Conservation (phyloP, 768 basidiomycete genomes). For the Tricholomella constricta region DNA sequence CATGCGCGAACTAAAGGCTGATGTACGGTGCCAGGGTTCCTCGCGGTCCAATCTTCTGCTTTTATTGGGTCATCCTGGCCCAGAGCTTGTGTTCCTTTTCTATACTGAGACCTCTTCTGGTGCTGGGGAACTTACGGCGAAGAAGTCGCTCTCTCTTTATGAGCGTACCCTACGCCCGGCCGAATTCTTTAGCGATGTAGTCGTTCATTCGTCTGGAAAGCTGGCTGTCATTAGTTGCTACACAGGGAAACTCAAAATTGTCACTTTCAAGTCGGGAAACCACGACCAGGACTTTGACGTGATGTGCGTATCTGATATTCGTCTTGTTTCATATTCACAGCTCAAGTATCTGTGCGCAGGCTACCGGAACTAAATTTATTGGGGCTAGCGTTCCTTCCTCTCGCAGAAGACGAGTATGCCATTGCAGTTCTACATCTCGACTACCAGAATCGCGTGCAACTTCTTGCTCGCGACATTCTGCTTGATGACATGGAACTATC, state of each 20-base stretch:
- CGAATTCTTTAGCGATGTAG: constrained; percentile 71
- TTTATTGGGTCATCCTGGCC: constrained; percentile 76
- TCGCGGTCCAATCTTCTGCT: constrained; percentile 57
- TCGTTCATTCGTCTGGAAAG: constrained; percentile 65
- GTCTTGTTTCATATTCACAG: neutral
- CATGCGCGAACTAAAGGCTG: constrained; percentile 17
- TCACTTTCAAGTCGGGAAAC: constrained; percentile 56
- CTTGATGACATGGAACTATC: constrained; percentile 54
- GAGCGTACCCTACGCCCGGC: constrained; percentile 60
- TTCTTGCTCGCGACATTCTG: constrained; percentile 59
- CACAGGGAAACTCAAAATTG: constrained; percentile 66
- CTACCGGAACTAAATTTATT: constrained; percentile 70
- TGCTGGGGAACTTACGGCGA: constrained; percentile 38
- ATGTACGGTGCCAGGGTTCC: constrained; percentile 28
- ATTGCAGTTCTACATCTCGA: constrained; percentile 74
- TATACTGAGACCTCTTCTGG: constrained; percentile 43
- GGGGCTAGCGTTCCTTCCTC: constrained; percentile 61
- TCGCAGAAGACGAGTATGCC: constrained; percentile 42
- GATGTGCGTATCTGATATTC: constrained; percentile 46
- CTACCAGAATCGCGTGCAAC: constrained; percentile 59
- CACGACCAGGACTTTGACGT: constrained; percentile 62
- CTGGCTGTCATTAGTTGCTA: constrained; percentile 68
- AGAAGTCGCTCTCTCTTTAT: constrained; percentile 51
- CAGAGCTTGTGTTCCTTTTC: constrained; percentile 65
- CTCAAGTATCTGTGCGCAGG: constrained; percentile 33